These are phyloP conservation scores for Exobasidium rhododendri DNA, from an alignment of 1,284 basidiomycete species.

Conservation along the genomic window DNA sequence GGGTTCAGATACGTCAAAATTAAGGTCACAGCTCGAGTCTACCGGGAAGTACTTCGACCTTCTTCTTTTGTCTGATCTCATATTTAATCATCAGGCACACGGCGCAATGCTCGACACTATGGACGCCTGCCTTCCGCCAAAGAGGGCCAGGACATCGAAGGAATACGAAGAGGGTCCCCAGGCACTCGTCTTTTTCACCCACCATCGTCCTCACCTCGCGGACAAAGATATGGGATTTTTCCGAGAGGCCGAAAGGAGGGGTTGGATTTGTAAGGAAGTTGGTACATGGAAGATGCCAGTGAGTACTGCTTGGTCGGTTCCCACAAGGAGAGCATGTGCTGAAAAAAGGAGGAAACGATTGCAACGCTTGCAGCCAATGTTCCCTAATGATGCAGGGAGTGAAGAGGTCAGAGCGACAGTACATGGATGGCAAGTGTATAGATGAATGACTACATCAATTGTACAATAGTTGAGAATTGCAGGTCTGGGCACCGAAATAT, in stretches of 20 bases:
- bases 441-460: neutral
- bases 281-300: conserved; percentile 66
- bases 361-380: conserved; percentile 64
- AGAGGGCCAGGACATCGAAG: conserved; percentile 5
- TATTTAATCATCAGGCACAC: conserved; percentile 75
- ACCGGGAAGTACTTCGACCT: conserved; percentile 64
- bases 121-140: conserved; percentile 58
- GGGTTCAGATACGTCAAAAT: conserved; percentile 67
- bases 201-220: conserved; percentile 78
- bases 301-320: conserved; percentile 34
- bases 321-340: no score
- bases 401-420: conserved; percentile 70
- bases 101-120: conserved; percentile 76
- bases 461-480: neutral
- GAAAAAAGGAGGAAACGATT: conserved; percentile 8
- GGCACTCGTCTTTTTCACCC: conserved; percentile 85
- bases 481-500: no score
- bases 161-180: conserved; percentile 54
- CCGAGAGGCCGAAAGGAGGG: conserved; percentile 63
- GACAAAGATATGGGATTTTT: conserved; percentile 84
- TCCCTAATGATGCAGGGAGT: conserved; percentile 76
- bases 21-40: conserved; percentile 59
- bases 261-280: conserved; percentile 75
- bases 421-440: conserved; percentile 68
- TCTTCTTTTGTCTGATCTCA: conserved; percentile 83